Evolutionary conservation across 169 alveolate species (phyloP).

Genomic region (Theileria parva): DNA sequence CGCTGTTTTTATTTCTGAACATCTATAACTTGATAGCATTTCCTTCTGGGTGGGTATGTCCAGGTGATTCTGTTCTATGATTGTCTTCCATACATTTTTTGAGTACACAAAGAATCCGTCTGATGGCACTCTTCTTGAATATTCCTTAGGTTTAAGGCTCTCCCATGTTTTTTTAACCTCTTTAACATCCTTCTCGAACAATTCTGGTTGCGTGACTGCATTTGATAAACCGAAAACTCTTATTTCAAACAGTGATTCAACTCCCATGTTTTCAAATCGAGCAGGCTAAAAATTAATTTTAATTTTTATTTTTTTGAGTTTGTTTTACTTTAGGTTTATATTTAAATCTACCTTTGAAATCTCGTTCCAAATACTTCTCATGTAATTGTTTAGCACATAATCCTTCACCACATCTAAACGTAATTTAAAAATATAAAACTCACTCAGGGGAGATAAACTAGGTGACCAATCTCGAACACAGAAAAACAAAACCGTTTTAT

Average conservation of each 20-base stretch:
- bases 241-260: conserved; percentile 64
- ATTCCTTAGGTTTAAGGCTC: conserved; percentile 69
- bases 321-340: too few species aligned
- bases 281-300: conserved; percentile 41
- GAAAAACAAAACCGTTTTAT: conserved; percentile 55
- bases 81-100: conserved; percentile 74
- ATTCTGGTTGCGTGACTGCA: conserved; percentile 72
- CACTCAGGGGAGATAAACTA: conserved; percentile 72
- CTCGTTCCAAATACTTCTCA: conserved; percentile 80
- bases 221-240: conserved; percentile 80
- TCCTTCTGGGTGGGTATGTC: conserved; percentile 85
- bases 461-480: conserved; percentile 81
- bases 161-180: conserved; percentile 68
- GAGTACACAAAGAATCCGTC: conserved; percentile 85
- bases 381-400: conserved; percentile 73
- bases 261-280: conserved; percentile 24
- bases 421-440: neutral
- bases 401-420: conserved; percentile 66
- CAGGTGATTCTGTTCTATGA: conserved; percentile 81
- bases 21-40: conserved; percentile 82
- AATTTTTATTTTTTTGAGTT: neutral
- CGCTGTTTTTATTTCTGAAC: conserved; percentile 79
- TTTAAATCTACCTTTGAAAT: conserved; percentile 68
- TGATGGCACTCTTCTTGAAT: conserved; percentile 83
- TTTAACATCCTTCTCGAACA: conserved; percentile 71